Base-by-base conservation (phyloP, 2,329 filamentous ascomycete genomes). In the Intubia oerlemansii region DNA sequence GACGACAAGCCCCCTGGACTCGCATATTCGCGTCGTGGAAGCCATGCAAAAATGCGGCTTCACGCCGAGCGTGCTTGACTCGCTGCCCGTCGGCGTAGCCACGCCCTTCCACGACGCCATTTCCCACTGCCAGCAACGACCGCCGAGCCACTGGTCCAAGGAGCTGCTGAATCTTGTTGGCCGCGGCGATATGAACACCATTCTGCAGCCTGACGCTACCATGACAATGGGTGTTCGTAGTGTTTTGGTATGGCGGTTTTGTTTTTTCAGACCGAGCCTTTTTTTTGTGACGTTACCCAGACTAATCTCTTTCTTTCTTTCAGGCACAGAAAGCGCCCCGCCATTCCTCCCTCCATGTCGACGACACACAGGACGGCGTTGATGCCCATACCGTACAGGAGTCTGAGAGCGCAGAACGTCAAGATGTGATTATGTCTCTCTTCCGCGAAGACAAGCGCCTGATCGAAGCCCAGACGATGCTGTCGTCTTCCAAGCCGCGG, bases 361-460 rank as follows among this genome's bases (percentile, higher is more conserved):
- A n/a, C n/a, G n/a, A n/a, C n/a, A n/a, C n/a, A n/a, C n/a, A n/a
- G n/a, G n/a, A n/a, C n/a, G n/a, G n/a, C n/a, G n/a, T n/a, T n/a
- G n/a, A n/a, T n/a, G n/a, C n/a, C n/a, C n/a, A n/a, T n/a, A n/a
- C n/a, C n/a, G 69, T 75, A 31, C 76, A 88, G 37, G 80, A 80
- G 26, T 74, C 76, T 5, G 76, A 81, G 31, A 84, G 88, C 45
- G 75, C 74, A 18, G 80, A 92, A 43, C 69, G 82, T 17, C 72
- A 85, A 46, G 64, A 73, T 8, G 70, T 95, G 7, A 90, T 88
- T 17, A 70, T 73, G 29, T 59, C 88, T 7, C 73, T 98, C 17
- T 98, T 95, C 59, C 74, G 72, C 34, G 82, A 95, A 38, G 88
- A 98, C 43, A 70, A 82, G 34, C 73, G 88, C 20, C 72, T 91